Base-by-base conservation (phyloP, 768 basidiomycete genomes). In the Mycena capillaripes region DNA sequence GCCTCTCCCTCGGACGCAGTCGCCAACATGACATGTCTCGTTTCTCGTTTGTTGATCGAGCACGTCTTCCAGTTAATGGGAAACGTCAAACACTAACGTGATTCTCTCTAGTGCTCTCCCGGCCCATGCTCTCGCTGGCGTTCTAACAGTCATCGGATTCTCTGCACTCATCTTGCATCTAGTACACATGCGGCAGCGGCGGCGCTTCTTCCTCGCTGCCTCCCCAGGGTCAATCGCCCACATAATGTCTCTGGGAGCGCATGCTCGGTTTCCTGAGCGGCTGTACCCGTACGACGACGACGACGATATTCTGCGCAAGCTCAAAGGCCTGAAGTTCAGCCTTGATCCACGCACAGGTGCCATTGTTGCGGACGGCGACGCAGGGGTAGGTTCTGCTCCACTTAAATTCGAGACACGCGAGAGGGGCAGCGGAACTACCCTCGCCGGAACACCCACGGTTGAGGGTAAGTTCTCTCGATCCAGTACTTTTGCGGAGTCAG, bases 171-270 rank as follows among this genome's bases (percentile, higher is more conserved):
- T 81, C 53, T 57, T 90, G 9, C 90, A 91, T 71, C 72, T 87
- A 62, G 29, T 85, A 29, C 88, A 91, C 76, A 81, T 81, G n/a
- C 83, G 80, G 21, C 81, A 86, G 62, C 85, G 91, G 57, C 83
- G 85, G 46, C 79, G 81, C 25, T 78, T 92, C 21, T 85, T 85
- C 76, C 82, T 93, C 17, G 83, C 89, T 1, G 82, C 86, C 23
- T 85, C 86, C 9, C 92, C 92, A 0, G 91, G 91, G 23, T 88
- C 86, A 56, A 92, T 93, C 66, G 92, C 89, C 10, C 80, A 88
- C n/a, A 82, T 88, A 42, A 82, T 89, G 7, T 85, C 91, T 2
- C 82, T 91, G 71, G 90, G 90, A 1, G 82, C 89, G 0, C 88
- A 85, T 12, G 91, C 90, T 36, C 90, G 90, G 12, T 91, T 90